Base-by-base conservation (phyloP, 2,329 filamentous ascomycete species). In the Catunica adiposa region DNA sequence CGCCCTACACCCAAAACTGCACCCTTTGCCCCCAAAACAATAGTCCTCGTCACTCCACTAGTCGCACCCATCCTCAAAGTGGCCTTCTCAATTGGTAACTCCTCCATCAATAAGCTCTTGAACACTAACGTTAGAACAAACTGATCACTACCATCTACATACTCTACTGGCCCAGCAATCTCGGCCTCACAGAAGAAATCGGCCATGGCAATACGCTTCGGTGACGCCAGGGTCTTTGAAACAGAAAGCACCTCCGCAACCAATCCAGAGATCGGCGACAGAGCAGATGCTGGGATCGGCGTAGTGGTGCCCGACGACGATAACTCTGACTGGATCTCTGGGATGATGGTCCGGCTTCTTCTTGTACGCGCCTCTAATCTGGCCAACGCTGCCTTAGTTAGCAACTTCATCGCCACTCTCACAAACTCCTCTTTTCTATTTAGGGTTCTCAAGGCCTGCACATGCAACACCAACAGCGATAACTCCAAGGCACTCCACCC, bases 401-500 rank as follows among this genome's bases (percentile, higher is more conserved):
- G 69, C 1, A 96, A 71, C 62, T 84, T 84, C 14, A 96, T 72
- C 7, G 87, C 75, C 7, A 86, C 82, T 23, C 79, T 78, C 15
- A 89, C 80, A 63, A 89, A 94, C 59, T 94, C 87, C 54, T 90
- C 84, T 58, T 81, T 80, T 14, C 81, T 79, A 51, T 84, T 74
- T 26, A 95, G 75, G 62, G 86, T 77, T 61, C 85, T 83, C 26
- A 98, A 74, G 66, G 89, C 97, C 51, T 79, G 77, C 0, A 86
- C 79, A 65, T 96, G 92, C 75, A 96, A 84, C 60, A 86, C 79
- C 4, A 97, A 75, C 77, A 95, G 86, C 0, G 84, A 84, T 2
- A 88, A 72, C 64, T 97, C 89, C 11, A 95, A 73, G 0, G 83
- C 71, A 54, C 77, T 80, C 89, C 92, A 97, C 48, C 82, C 79